Evolutionary conservation across 306 rosid species (phyloP), one percentile per base, ranked within the genome.

Genomic region (Inga oerstediana): DNA sequence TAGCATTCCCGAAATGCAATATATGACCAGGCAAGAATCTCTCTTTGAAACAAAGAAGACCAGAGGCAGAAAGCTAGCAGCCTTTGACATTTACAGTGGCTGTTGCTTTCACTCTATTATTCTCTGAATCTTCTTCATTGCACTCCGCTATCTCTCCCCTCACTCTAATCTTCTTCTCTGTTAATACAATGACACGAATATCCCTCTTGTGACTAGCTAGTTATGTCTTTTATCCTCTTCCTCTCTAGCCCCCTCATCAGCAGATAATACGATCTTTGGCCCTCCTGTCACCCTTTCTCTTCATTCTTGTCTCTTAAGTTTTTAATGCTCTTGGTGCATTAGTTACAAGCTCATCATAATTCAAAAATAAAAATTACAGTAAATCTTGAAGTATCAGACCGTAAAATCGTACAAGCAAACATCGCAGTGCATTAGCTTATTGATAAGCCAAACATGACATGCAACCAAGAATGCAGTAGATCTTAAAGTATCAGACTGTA

Each of bases 401-500:
- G 37, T 45, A 72, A 43, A 43, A 44, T 10, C 11, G 49, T 44
- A 41, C 30, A 73, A 27, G 37, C 7, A 46, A 74, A 32, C 32
- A 16, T 30, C 8, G 35, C 30, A 16, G 10, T 51, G 17, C 65
- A 34, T 32, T 32, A 51, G 12, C n/a, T 24, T 32, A 30, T 49
- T 19, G 32, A 74, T 51, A 51, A 16, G 44, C 5, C 78, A 4
- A 8, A 51, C 17, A 52, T 20, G 5, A 30, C 37, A 74, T 52
- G 27, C 14, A 8, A 51, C 2, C 16, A 30, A 15, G 7, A 71
- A 67, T 34, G 8, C 46, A 35, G n/a, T 67, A 34, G 3, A 17
- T 94, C 46, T 34, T 34, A 35, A 15, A 35, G 24, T 67, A 35
- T 67, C 34, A 12, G 27, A 12, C 3, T n/a, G 56, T 44, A 71